Evolutionary conservation across 768 basidiomycete species (phyloP), one percentile per base, ranked within the genome.

Genomic region (Cystofilobasidium capitatum): DNA sequence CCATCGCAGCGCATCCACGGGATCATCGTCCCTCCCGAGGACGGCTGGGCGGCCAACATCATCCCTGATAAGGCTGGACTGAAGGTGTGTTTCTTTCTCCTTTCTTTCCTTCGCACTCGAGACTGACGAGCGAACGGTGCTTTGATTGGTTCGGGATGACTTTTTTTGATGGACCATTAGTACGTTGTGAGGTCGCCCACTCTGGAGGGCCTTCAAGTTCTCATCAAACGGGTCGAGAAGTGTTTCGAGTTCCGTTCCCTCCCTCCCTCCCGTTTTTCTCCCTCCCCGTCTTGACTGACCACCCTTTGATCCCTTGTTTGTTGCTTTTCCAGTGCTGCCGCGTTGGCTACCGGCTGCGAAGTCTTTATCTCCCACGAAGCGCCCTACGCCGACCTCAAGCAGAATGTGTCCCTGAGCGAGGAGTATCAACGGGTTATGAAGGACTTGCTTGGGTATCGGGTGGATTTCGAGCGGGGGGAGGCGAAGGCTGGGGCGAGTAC

Each of bases 1-100:
- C 91, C 91, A 0, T 83, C 86, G 55, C 82, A 86, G 70, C 85
- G 91, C 29, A 80, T 91, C 9, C 87, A 91, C 72, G 89, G 91
- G 3, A 80, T 88, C 58, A 81, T 92, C 37, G 79, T 84, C 71
- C 88, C 85, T 86, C 81, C 77, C 81, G 16, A 78, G 85, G 2
- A 91, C 91, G 74, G 84, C 88, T 87, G 72, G 68, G 81, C 72
- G 33, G 16, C 24, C 20, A 14, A 67, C 91, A 89, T 92, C 58
- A 74, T 76, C 58, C 90, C 90, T 0, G 88, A 90, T 74, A 85
- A 89, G 73, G 81, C 88, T 1, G 70, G 71, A 71, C 84, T 88
- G 78, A 86, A 39, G 47, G 47, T 49, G 9, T 10, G 47, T 42
- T n/a, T n/a, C n/a, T n/a, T n/a, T n/a, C n/a, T n/a, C n/a, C n/a